phyloP scores from a whole-genome alignment of 2,329 filamentous ascomycete species.

The Xylaria sp. region DNA sequence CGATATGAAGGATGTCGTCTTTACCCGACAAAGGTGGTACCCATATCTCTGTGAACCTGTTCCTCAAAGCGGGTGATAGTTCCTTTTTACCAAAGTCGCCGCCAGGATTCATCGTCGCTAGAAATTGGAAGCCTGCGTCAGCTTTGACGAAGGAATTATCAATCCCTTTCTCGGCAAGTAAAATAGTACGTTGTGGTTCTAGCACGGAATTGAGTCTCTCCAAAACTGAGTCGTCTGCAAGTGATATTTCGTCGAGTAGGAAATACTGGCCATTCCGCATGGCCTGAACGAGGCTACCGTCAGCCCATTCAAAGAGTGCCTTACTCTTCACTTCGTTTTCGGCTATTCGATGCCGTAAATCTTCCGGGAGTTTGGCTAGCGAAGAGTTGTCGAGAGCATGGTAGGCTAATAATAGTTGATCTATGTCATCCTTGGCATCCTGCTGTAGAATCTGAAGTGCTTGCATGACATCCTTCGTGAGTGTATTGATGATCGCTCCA shows the following conservation, averaged over 20 bases:
- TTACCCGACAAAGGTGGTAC: slow-evolving; percentile 86
- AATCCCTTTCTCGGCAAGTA: slow-evolving; percentile 93
- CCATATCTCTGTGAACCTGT: slow-evolving; percentile 99
- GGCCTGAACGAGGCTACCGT: slow-evolving; percentile 91
- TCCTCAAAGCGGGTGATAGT: slow-evolving; percentile 90
- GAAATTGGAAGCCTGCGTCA: slow-evolving; percentile 85
- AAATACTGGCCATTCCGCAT: slow-evolving; percentile 94
- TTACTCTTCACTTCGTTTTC: slow-evolving; percentile 71
- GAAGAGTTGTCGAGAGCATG: slow-evolving; percentile 60
- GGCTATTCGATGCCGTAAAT: slow-evolving; percentile 59
- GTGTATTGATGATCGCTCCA: slow-evolving; percentile 72
- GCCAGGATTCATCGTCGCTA: slow-evolving; percentile 99
- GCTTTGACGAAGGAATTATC: slow-evolving; percentile 83
- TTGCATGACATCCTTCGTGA: slow-evolving; percentile 69
- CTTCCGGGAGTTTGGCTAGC: slow-evolving; percentile 57
- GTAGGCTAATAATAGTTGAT: slow-evolving; percentile 69
- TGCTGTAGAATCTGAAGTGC: slow-evolving; percentile 56
- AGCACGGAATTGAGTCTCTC: slow-evolving; percentile 97
- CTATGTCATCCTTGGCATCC: slow-evolving; percentile 56
- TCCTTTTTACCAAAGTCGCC: slow-evolving; percentile 99
- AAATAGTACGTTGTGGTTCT: slow-evolving; percentile 83
- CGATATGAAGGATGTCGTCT: slow-evolving; percentile 88
- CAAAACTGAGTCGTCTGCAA: slow-evolving; percentile 96
- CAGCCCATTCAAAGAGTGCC: slow-evolving; percentile 94
- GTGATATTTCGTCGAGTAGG: slow-evolving; percentile 94